Evolutionary conservation across 2,329 filamentous ascomycete species (phyloP).

Genomic region (Aspergillus sp.): DNA sequence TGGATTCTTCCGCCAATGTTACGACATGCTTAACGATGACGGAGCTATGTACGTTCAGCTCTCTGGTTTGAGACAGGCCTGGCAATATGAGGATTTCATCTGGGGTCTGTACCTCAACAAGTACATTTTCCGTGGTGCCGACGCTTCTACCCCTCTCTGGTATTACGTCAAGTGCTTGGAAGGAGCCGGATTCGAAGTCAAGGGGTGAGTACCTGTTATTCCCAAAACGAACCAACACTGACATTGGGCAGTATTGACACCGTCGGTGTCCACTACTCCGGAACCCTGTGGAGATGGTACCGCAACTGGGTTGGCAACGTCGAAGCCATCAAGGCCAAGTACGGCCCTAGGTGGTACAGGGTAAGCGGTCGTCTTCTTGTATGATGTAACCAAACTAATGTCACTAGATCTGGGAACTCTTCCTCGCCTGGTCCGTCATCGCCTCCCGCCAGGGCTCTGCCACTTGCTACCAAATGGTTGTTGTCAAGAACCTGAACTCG

Average conservation of each 20-base stretch:
- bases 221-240: neutral
- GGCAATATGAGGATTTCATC: slow-evolving; percentile 97
- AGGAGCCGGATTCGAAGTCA: slow-evolving; percentile 84
- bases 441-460: slow-evolving; percentile 79
- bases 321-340: slow-evolving; percentile 91
- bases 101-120: slow-evolving; percentile 99
- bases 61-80: slow-evolving; percentile 86
- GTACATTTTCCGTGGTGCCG: slow-evolving; percentile 96
- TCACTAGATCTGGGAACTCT: slow-evolving; percentile 80
- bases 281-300: slow-evolving; percentile 97
- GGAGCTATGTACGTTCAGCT: slow-evolving; percentile 96
- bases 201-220: slow-evolving; percentile 49
- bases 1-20: slow-evolving; percentile 78
- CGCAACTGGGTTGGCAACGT: slow-evolving; percentile 95
- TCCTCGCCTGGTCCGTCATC: slow-evolving; percentile 83
- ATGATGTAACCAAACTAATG: neutral
- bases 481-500: slow-evolving; percentile 88
- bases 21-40: slow-evolving; percentile 95
- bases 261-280: slow-evolving; percentile 93
- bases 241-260: slow-evolving; percentile 64
- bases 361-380: slow-evolving; percentile 52
- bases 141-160: slow-evolving; percentile 89
- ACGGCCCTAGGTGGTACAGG: slow-evolving; percentile 92
- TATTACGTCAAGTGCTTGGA: slow-evolving; percentile 84
- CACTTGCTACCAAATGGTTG: slow-evolving; percentile 81